Percentiles rank a stretch among this genome's conserved stretches.
These are phyloP conservation scores for Fusarium coffeatum DNA, from an alignment of 2,329 filamentous ascomycete genomes.

Conservation along the genomic window DNA sequence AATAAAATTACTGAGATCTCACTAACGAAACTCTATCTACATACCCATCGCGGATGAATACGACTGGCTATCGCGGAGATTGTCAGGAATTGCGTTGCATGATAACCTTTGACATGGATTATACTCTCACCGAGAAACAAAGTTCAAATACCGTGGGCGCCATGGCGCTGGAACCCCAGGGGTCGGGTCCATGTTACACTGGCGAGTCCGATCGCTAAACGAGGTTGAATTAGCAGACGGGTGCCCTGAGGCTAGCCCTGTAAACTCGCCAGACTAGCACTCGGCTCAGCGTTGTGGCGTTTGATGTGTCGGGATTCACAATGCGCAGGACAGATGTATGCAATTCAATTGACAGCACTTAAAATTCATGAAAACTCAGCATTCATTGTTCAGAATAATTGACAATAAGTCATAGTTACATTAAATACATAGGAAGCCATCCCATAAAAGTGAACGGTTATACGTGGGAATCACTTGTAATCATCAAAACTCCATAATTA, in stretches of 20 bases:
- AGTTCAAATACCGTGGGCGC: background rate
- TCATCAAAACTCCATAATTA: constrained; percentile 35
- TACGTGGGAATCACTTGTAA: constrained; percentile 29
- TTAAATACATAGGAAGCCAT: constrained; percentile 31
- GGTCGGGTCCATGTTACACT: too few species aligned
- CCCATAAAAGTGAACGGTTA: background rate
- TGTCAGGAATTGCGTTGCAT: background rate
- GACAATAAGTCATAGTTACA: constrained; percentile 12
- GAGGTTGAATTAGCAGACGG: background rate
- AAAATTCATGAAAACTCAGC: fast-evolving
- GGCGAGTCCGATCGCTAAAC: background rate
- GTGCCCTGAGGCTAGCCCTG: background rate
- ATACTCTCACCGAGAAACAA: fast-evolving
- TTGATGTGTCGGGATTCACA: background rate
- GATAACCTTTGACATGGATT: background rate
- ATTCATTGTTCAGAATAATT: constrained; percentile 13
- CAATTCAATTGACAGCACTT: background rate
- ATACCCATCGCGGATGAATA: background rate
- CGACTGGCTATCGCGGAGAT: background rate
- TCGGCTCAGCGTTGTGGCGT: background rate
- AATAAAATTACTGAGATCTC: fast-evolving
- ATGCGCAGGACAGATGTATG: background rate
- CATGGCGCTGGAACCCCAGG: background rate
- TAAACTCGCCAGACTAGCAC: background rate
- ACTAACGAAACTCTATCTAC: background rate